phyloP scores from a whole-genome alignment of 164 flowering plant genomes.

The Saururus chinensis region DNA sequence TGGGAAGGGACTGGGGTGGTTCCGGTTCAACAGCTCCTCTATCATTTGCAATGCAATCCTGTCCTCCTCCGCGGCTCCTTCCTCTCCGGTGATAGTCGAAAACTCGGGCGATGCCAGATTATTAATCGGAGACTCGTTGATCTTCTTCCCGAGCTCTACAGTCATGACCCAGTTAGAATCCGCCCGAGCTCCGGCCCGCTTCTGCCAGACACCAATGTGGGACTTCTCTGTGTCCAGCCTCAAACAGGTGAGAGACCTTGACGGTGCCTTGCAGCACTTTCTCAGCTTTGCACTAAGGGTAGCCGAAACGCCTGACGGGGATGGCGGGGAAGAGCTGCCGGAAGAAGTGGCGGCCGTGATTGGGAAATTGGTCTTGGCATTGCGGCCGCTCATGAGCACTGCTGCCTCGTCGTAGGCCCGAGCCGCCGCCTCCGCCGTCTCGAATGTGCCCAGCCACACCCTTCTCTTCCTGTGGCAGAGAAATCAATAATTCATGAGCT shows the following conservation, averaged over 20 bases:
- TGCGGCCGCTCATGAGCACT: slow-evolving; percentile 59
- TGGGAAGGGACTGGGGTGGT: slow-evolving; percentile 17
- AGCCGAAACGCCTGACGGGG: slow-evolving; percentile 25
- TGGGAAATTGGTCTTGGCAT: slow-evolving; percentile 77
- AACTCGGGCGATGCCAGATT: neutral
- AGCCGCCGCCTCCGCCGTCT: slow-evolving; percentile 77
- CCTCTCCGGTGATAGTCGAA: neutral
- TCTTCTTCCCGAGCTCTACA: slow-evolving; percentile 43
- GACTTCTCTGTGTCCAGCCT: slow-evolving; percentile 73
- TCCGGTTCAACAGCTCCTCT: slow-evolving; percentile 46
- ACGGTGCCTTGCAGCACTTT: slow-evolving; percentile 47
- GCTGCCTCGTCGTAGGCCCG: slow-evolving; percentile 79
- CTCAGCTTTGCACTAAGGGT: slow-evolving; percentile 51
- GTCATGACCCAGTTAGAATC: slow-evolving; percentile 74
- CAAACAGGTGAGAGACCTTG: slow-evolving; percentile 73
- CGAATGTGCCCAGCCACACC: slow-evolving; percentile 78
- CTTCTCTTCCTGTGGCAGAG: slow-evolving; percentile 46
- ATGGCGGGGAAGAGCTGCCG: slow-evolving; percentile 7
- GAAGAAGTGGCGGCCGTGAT: slow-evolving; percentile 5
- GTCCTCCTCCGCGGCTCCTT: slow-evolving; percentile 13
- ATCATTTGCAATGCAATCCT: slow-evolving; percentile 60
- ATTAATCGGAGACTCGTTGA: neutral
- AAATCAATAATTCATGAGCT: neutral
- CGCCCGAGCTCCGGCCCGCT: slow-evolving; percentile 49
- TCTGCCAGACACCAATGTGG: slow-evolving; percentile 88